Percentiles rank a stretch among this genome's conserved stretches.
phyloP scores from a whole-genome alignment of 805 yeast genomes.

The Nakazawaea ambrosiae region DNA sequence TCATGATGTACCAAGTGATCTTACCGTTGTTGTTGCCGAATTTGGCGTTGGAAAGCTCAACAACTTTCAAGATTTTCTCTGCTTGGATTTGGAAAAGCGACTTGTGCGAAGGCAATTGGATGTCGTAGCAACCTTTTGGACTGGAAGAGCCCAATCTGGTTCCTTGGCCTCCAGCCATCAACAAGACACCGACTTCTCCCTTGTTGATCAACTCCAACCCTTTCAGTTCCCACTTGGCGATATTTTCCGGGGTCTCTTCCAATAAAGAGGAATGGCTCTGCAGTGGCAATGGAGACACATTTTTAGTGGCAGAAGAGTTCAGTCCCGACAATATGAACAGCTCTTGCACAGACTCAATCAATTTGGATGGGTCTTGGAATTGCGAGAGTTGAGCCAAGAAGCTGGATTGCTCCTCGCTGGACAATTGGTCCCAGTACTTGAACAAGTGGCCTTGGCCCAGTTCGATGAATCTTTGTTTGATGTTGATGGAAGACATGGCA shows the following conservation, averaged over 20 bases:
- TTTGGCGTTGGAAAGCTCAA: conserved; percentile 39
- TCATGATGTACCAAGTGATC: conserved; percentile 90
- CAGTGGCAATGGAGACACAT: conserved; percentile 47
- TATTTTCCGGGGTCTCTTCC: conserved; percentile 20
- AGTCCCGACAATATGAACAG: conserved; percentile 35
- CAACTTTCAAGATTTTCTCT: conserved; percentile 66
- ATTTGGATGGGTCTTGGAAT: conserved; percentile 33
- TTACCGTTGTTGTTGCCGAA: conserved; percentile 20
- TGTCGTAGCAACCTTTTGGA: conserved; percentile 93
- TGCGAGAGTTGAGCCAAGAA: conserved; percentile 35
- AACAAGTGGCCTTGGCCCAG: conserved; percentile 53
- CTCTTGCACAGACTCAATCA: conserved; percentile 32
- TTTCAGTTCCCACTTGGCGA: conserved; percentile 21
- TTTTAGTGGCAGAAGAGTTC: conserved; percentile 14
- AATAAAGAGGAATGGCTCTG: conserved; percentile 41
- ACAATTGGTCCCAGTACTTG: conserved; percentile 35
- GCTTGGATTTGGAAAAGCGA: conserved; percentile 91
- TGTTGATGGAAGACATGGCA: conserved; percentile 8
- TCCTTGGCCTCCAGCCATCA: conserved; percentile 99
- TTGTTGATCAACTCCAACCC: conserved; percentile 67
- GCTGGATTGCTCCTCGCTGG: conserved; percentile 24
- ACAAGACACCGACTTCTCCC: conserved; percentile 78
- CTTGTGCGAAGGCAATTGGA: conserved; percentile 77
- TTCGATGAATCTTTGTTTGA: conserved; percentile 26
- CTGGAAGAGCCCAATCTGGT: conserved; percentile 82